A percentile compares a stretch with the other conserved stretches of the same genome.
Conservation (phyloP, 1,284 basidiomycete genomes). For the Sparassis latifolia region DNA sequence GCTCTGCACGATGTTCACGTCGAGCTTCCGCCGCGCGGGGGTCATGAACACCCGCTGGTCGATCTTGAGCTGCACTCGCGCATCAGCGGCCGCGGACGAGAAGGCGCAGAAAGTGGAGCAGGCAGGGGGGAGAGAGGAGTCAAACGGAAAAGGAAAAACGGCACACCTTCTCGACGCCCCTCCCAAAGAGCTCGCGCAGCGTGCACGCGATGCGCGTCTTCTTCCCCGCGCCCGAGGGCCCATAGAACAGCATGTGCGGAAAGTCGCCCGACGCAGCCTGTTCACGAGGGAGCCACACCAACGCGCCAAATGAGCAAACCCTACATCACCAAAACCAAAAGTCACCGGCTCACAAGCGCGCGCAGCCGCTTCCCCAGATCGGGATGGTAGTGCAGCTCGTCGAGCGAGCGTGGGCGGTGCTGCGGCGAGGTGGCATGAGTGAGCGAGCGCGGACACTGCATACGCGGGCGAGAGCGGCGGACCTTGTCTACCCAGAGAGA, state of each 20-base stretch:
- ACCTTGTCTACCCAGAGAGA: slow-evolving; percentile 90
- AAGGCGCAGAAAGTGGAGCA: neutral
- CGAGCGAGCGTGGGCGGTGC: slow-evolving; percentile 84
- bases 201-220: slow-evolving; percentile 95
- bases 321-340: neutral
- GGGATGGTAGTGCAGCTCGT: slow-evolving; percentile 86
- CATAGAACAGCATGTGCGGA: slow-evolving; percentile 97
- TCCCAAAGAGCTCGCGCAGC: slow-evolving; percentile 85
- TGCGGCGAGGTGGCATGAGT: slow-evolving; percentile 25
- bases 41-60: slow-evolving; percentile 97
- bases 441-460: neutral
- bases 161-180: slow-evolving; percentile 85
- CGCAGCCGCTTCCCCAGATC: slow-evolving; percentile 76
- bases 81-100: neutral
- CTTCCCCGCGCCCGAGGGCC: slow-evolving; percentile 95
- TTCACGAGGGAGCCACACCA: neutral
- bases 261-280: slow-evolving; percentile 89
- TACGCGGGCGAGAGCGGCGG: slow-evolving; percentile 11
- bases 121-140: too few species aligned
- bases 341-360: slow-evolving; percentile 55
- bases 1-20: slow-evolving; percentile 95
- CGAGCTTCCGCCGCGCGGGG: slow-evolving; percentile 91
- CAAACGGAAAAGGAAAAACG: neutral
- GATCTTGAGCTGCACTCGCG: slow-evolving; percentile 76
- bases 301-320: neutral